Percentiles rank a stretch among this genome's conserved stretches.
Conservation (phyloP, 2,329 filamentous ascomycete genomes). For the Fusarium devonianum region DNA sequence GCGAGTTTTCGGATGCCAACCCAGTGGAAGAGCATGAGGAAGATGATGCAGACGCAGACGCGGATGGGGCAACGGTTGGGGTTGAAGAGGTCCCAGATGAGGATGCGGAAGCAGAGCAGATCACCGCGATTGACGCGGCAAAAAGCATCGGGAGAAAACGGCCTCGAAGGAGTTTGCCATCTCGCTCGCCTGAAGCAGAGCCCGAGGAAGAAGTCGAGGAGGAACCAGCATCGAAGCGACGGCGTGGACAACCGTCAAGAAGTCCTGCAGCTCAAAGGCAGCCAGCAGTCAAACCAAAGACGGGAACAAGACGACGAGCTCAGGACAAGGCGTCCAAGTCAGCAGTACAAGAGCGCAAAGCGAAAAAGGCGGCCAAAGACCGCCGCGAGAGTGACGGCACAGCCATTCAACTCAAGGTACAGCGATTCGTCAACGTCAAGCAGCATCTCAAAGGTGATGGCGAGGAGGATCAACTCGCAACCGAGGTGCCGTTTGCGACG, state of each 20-base stretch:
- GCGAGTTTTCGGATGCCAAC: conserved; percentile 20
- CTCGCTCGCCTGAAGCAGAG: conserved; percentile 53
- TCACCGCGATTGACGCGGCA: conserved; percentile 54
- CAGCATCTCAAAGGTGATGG: conserved; percentile 50
- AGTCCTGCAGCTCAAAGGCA: conserved; percentile 56
- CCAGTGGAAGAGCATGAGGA: conserved; percentile 12
- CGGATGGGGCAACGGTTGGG: conserved; percentile 34
- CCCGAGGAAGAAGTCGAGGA: conserved; percentile 45
- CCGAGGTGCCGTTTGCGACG: conserved; percentile 62
- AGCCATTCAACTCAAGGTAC: conserved; percentile 63
- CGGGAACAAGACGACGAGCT: conserved; percentile 22
- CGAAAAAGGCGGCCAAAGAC: conserved; percentile 34
- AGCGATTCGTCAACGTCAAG: conserved; percentile 63
- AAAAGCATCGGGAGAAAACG: conserved; percentile 53
- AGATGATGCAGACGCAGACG: background rate
- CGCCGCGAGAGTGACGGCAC: conserved; percentile 36
- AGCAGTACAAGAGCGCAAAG: conserved; percentile 30
- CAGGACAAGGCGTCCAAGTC: conserved; percentile 33
- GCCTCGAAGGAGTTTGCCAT: conserved; percentile 47
- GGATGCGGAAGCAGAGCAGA: conserved; percentile 50
- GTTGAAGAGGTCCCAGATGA: conserved; percentile 33
- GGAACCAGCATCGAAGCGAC: conserved; percentile 49
- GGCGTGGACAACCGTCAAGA: conserved; percentile 45
- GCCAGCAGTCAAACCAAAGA: conserved; percentile 38
- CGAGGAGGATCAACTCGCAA: conserved; percentile 54